Conservation (phyloP, 1,284 basidiomycete species). For the Malassezia arunalokei region DNA sequence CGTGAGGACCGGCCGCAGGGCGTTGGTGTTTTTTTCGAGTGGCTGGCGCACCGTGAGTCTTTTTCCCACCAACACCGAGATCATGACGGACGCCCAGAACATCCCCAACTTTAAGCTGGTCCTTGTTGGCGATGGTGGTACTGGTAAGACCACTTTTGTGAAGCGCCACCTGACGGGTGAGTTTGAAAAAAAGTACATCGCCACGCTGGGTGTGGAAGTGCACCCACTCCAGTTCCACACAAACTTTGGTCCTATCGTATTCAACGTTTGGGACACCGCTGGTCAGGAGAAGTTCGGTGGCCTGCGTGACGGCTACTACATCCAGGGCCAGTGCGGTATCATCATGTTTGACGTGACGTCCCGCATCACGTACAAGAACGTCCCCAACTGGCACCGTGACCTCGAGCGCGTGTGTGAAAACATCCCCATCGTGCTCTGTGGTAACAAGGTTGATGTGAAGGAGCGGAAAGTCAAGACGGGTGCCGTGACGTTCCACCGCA, state of each 20-base stretch:
- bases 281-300: constrained; percentile 89
- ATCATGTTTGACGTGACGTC: constrained; percentile 99
- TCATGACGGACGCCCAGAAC: constrained; percentile 28
- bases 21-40: constrained; percentile 12
- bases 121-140: constrained; percentile 95
- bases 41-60: neutral
- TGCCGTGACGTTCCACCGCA: constrained; percentile 97
- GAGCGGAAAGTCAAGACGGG: constrained; percentile 99
- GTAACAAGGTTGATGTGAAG: constrained; percentile 99
- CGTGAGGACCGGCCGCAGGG: constrained; percentile 11
- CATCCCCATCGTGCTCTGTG: constrained; percentile 97
- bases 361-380: constrained; percentile 99
- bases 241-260: constrained; percentile 96
- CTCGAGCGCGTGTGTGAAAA: constrained; percentile 98
- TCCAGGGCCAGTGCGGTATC: constrained; percentile 85
- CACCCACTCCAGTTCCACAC: constrained; percentile 91
- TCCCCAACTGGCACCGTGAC: constrained; percentile 99
- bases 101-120: constrained; percentile 98
- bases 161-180: constrained; percentile 89
- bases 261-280: constrained; percentile 99
- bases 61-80: constrained; percentile 1
- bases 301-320: constrained; percentile 45
- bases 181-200: constrained; percentile 99
- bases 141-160: constrained; percentile 57
- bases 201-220: constrained; percentile 98